phyloP scores from a whole-genome alignment of 2,329 filamentous ascomycete species.

The Rugonectria rugulosa region DNA sequence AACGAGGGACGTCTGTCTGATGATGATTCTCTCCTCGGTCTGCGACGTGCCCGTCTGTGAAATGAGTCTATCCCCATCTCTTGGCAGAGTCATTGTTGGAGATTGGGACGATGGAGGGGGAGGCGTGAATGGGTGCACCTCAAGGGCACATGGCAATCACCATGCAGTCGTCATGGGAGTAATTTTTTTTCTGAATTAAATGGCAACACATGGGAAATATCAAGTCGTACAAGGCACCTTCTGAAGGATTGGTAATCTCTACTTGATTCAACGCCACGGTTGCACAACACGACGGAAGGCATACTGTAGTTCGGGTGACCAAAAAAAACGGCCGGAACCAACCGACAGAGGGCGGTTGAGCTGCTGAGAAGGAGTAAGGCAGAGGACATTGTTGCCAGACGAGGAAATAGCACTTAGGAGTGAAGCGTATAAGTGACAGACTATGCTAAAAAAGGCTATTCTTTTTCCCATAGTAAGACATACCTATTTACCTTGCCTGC shows the following conservation, averaged over 20 bases:
- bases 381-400: too few relatives aligned
- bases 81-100: slow-evolving; percentile 2
- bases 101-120: background rate
- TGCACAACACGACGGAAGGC: slow-evolving; percentile 20
- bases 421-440: too few relatives aligned
- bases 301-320: background rate
- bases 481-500: too few relatives aligned
- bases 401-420: too few relatives aligned
- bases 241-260: slow-evolving; percentile 27
- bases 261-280: slow-evolving; percentile 26
- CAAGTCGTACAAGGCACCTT: slow-evolving; percentile 19
- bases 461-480: too few relatives aligned
- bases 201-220: slow-evolving; percentile 5
- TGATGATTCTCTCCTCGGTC: background rate
- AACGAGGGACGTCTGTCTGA: background rate
- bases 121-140: background rate
- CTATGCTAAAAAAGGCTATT: too few relatives aligned
- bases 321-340: background rate
- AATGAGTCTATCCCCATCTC: slow-evolving; percentile 1
- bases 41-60: slow-evolving; percentile 5
- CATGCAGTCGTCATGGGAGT: slow-evolving; percentile 2
- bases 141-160: background rate
- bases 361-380: background rate
- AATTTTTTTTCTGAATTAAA: slow-evolving; percentile 3
- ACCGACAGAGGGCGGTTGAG: background rate